Evolutionary conservation across 208 protist species (phyloP).

Genomic region (Leishmania arabica): DNA sequence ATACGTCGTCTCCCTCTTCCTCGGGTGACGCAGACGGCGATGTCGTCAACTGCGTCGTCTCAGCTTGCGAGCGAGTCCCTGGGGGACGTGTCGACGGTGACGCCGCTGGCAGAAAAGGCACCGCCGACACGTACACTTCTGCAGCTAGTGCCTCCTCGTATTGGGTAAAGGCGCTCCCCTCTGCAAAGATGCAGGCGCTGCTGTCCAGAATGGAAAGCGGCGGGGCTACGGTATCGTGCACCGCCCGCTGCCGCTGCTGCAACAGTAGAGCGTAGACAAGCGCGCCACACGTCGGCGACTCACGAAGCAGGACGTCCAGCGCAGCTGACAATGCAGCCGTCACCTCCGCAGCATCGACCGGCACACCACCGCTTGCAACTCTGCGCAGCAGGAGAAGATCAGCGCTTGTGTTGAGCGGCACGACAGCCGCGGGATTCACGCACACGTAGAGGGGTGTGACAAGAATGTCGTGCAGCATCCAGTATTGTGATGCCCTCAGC

Average conservation of each 20-base stretch:
- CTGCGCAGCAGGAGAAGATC: neutral
- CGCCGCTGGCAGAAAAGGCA: neutral
- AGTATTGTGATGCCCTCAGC: neutral
- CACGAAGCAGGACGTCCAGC: conserved; percentile 6
- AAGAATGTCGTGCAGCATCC: conserved; percentile 12
- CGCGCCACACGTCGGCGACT: conserved; percentile 2
- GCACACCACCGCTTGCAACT: neutral
- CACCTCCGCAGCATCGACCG: neutral
- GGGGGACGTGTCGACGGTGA: neutral
- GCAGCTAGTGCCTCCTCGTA: neutral
- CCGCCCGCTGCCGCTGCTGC: neutral
- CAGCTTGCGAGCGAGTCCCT: neutral
- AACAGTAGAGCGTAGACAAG: conserved; percentile 21
- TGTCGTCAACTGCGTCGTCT: neutral
- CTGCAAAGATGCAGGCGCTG: neutral
- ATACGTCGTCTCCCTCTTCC: neutral
- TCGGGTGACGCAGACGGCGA: neutral
- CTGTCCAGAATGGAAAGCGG: conserved; percentile 3
- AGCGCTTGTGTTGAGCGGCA: neutral
- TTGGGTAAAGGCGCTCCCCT: neutral
- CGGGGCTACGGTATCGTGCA: neutral
- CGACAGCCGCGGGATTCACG: neutral
- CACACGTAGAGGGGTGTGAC: conserved; percentile 30
- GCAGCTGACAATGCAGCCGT: neutral
- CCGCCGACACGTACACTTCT: conserved; percentile 13